Conservation (phyloP, 2,329 filamentous ascomycete species). For the Ophiostoma triangulosporum region DNA sequence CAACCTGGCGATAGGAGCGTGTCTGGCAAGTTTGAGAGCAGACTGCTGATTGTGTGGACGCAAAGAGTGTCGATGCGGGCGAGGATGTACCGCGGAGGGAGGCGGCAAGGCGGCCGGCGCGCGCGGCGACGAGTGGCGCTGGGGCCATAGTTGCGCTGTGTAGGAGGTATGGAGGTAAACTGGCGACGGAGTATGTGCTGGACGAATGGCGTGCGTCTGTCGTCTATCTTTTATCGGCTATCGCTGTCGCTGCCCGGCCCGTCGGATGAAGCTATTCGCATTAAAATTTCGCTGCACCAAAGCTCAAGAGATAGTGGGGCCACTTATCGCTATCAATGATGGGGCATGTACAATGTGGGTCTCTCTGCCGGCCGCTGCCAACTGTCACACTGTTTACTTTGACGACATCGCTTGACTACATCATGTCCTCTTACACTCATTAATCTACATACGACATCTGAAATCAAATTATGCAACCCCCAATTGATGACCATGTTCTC, state of each 20-base stretch:
- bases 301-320: background rate
- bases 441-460: background rate
- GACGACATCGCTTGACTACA: background rate
- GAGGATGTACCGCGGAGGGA: background rate
- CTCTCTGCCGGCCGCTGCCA: background rate
- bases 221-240: background rate
- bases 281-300: slow-evolving; percentile 7
- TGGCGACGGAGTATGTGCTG: background rate
- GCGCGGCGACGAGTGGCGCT: slow-evolving; percentile 1
- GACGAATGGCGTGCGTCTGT: background rate
- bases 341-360: background rate
- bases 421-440: background rate
- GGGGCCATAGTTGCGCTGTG: slow-evolving; percentile 1
- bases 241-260: background rate
- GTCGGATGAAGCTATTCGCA: background rate
- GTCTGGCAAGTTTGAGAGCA: slow-evolving; percentile 11
- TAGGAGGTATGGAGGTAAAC: background rate
- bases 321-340: background rate
- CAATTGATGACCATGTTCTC: slow-evolving; percentile 40
- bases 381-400: background rate
- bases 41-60: slow-evolving; percentile 23
- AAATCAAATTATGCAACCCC: slow-evolving; percentile 37
- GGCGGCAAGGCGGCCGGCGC: slow-evolving; percentile 4
- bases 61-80: background rate
- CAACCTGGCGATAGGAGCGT: slow-evolving; percentile 18